Percentiles rank a stretch among this genome's conserved stretches.
Conservation (phyloP, 805 yeast genomes). For the Pichia sporocuriosa region DNA sequence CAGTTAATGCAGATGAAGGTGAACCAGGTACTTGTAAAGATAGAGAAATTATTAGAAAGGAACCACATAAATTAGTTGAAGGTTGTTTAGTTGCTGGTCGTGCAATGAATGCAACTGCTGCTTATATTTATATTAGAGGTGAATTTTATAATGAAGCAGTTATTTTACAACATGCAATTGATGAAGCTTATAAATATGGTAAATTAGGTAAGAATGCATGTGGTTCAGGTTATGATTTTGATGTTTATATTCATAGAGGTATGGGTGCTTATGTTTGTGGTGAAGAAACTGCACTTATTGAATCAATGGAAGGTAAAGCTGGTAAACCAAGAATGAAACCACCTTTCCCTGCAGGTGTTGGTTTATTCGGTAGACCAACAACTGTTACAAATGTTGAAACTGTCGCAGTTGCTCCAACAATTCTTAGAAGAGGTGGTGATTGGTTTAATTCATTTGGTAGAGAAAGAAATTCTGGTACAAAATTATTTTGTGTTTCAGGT, state of each 20-base stretch:
- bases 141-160: constrained; percentile 82
- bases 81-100: constrained; percentile 89
- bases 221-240: constrained; percentile 80
- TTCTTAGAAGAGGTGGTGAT: constrained; percentile 79
- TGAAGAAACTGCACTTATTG: constrained; percentile 86
- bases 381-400: constrained; percentile 91
- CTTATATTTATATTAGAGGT: constrained; percentile 85
- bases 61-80: constrained; percentile 86
- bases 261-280: constrained; percentile 94
- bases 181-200: constrained; percentile 81
- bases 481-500: constrained; percentile 81
- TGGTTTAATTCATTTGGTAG: constrained; percentile 85
- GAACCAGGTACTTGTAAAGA: constrained; percentile 95
- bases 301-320: constrained; percentile 85
- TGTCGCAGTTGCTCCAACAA: constrained; percentile 85
- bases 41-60: constrained; percentile 84
- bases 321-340: constrained; percentile 93
- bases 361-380: constrained; percentile 84
- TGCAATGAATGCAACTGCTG: constrained; percentile 91
- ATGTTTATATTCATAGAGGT: constrained; percentile 81
- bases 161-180: constrained; percentile 69
- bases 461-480: constrained; percentile 78
- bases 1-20: constrained; percentile 91
- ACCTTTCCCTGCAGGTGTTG: constrained; percentile 93
- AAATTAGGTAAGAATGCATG: constrained; percentile 79